A percentile compares a stretch with the other conserved stretches of the same genome.
phyloP scores from a whole-genome alignment of 176 grass and related monocot species.

The Oryza brachyantha region DNA sequence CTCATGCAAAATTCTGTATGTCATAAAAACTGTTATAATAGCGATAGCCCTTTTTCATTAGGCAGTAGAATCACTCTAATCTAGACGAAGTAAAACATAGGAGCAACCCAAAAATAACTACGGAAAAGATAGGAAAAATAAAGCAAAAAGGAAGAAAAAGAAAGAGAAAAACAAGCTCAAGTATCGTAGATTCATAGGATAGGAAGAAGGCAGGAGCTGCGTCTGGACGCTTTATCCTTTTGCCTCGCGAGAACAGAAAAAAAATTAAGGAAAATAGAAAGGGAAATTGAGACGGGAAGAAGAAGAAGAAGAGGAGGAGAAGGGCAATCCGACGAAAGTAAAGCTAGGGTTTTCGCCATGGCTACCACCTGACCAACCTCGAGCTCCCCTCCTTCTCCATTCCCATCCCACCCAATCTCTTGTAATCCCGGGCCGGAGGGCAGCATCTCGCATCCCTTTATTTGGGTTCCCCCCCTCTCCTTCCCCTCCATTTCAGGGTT shows the following conservation, averaged over 20 bases:
- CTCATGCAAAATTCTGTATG: too few relatives aligned
- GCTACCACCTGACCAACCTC: conserved; percentile 28
- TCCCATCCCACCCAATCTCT: neutral
- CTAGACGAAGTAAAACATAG: neutral
- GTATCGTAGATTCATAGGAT: too few relatives aligned
- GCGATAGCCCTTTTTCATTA: too few relatives aligned
- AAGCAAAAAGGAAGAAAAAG: neutral
- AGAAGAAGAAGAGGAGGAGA: too few relatives aligned
- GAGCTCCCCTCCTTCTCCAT: conserved; percentile 17
- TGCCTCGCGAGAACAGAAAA: neutral
- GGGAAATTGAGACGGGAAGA: neutral
- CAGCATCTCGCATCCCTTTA: conserved; percentile 40
- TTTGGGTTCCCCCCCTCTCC: conserved; percentile 1
- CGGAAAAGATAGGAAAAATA: neutral
- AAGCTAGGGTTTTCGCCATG: conserved; percentile 75
- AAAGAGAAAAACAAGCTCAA: neutral
- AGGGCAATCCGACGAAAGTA: conserved; percentile 25
- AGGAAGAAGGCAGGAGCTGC: neutral
- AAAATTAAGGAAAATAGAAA: neutral
- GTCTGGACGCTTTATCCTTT: conserved; percentile 4
- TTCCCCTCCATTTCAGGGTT: conserved; percentile 35
- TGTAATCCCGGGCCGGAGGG: neutral
- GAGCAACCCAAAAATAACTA: neutral
- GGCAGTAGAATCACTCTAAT: too few relatives aligned
- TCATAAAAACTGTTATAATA: too few relatives aligned